Percentiles rank a stretch among this genome's conserved stretches.
phyloP scores from a whole-genome alignment of 441 rosid genomes.

The Croton setiger region DNA sequence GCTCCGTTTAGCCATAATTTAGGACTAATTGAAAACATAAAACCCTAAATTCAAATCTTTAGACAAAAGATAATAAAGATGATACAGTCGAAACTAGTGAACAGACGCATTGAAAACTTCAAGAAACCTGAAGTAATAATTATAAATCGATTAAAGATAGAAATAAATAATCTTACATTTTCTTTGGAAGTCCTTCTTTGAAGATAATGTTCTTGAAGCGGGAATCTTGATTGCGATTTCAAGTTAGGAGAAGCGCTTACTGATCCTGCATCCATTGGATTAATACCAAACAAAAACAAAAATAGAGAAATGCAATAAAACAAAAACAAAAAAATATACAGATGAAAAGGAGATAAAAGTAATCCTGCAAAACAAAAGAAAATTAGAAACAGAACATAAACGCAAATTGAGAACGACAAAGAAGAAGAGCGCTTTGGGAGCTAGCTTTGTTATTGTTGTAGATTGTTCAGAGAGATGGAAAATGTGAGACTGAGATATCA shows the following conservation, averaged over 20 bases:
- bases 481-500: neutral
- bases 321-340: neutral
- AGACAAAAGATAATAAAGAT: no score
- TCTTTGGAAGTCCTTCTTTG: slow-evolving; percentile 49
- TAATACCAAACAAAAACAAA: neutral
- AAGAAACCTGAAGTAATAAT: neutral
- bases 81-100: no score
- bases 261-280: slow-evolving; percentile 49
- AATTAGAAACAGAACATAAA: slow-evolving; percentile 2
- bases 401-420: neutral
- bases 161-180: slow-evolving; percentile 37
- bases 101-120: neutral
- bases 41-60: no score
- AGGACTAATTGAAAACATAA: no score
- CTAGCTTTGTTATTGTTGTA: neutral
- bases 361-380: neutral
- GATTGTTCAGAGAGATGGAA: neutral
- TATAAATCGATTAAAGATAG: neutral
- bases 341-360: neutral
- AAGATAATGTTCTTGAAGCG: slow-evolving; percentile 51
- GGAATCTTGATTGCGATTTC: slow-evolving; percentile 43
- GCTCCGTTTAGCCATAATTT: neutral
- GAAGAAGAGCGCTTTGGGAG: neutral
- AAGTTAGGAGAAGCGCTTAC: slow-evolving; percentile 34
- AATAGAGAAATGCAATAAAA: slow-evolving; percentile 10